Conservation (phyloP, 805 yeast genomes). For the Wickerhamiella shivajii region DNA sequence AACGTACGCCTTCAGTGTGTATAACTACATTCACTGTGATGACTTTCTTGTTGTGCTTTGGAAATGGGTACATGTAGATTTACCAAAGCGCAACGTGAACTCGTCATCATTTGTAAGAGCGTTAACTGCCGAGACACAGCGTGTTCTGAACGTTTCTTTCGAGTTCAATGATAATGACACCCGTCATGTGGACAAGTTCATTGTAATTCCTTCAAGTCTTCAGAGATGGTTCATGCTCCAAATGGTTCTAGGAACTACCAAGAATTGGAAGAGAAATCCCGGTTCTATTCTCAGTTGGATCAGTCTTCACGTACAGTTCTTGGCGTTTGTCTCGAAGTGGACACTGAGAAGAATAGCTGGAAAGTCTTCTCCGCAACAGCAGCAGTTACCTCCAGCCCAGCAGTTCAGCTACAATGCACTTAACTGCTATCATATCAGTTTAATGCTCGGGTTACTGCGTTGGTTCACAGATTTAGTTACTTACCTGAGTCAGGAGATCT, state of each 20-base stretch:
- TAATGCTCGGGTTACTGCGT: conserved; percentile 55
- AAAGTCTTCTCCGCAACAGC: conserved; percentile 13
- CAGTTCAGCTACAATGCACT: conserved; percentile 28
- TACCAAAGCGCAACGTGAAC: conserved; percentile 16
- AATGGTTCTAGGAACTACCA: conserved; percentile 41
- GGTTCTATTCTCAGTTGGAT: conserved; percentile 43
- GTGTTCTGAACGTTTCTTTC: conserved; percentile 58
- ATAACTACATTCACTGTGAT: conserved; percentile 49
- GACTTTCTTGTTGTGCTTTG: conserved; percentile 50
- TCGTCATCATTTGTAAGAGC: conserved; percentile 27
- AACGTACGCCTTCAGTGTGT: conserved; percentile 56
- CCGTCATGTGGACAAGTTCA: conserved; percentile 49
- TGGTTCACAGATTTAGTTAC: conserved; percentile 77
- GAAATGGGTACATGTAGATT: conserved; percentile 28
- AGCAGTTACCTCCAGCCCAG: conserved; percentile 21
- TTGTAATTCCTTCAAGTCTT: conserved; percentile 56
- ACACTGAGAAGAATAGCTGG: conserved; percentile 33
- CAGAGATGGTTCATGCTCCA: conserved; percentile 62
- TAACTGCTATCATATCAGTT: conserved; percentile 19
- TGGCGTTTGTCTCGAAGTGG: conserved; percentile 60
- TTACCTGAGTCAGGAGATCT: conserved; percentile 54
- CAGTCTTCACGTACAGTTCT: conserved; percentile 50
- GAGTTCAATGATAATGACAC: conserved; percentile 52
- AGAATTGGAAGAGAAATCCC: conserved; percentile 32
- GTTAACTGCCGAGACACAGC: conserved; percentile 51